Evolutionary conservation across 2,329 filamentous ascomycete genomes (phyloP), one percentile per base, ranked within the genome.

Genomic region (Trichophyton rubrum): DNA sequence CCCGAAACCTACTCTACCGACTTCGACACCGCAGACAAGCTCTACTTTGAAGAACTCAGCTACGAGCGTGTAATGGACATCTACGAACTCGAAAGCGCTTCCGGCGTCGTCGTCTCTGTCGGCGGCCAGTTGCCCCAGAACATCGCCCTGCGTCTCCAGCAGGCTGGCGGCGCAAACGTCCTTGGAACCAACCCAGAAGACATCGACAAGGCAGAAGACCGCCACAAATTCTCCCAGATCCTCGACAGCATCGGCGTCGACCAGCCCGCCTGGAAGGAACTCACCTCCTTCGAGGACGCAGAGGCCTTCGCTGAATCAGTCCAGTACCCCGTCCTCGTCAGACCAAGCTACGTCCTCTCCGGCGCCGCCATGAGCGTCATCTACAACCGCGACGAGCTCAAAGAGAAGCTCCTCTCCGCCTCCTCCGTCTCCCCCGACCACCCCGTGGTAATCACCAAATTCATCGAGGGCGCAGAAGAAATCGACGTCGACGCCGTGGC

Each of bases 31-130:
- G 89, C 90, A 7, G 92, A 97, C 68, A 90, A 85, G 69, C 83
- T 99, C 3, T 99, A 97, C 77, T 99, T 99, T 66, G 93, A 97
- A 68, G 93, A 99, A 75, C 77, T 97, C 60, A 93, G 87, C 74
- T 97, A 96, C 72, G 93, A 97, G 78, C 87, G 92, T 71, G 92
- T 97, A 8, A 95, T 97, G 90, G 93, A 99, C 74, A 97, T 97
- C 66, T 96, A 96, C 73, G 93, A 97, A 74, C 82, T 97, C 15
- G 93, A 97, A 75, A 79, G 79, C 62, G 86, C 91, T 5, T 84
- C 80, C 59, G 92, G 91, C 67, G 90, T 97, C 27, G 91, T 97
- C 3, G 92, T 97, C 6, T 96, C 90, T 62, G 90, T 97, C 9
- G 93, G 93, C 70, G 93, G 93, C 49, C 93, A 99, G 76, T 83